Evolutionary conservation across 2,329 filamentous ascomycete species (phyloP).

Genomic region (Madurella mycetomatis): DNA sequence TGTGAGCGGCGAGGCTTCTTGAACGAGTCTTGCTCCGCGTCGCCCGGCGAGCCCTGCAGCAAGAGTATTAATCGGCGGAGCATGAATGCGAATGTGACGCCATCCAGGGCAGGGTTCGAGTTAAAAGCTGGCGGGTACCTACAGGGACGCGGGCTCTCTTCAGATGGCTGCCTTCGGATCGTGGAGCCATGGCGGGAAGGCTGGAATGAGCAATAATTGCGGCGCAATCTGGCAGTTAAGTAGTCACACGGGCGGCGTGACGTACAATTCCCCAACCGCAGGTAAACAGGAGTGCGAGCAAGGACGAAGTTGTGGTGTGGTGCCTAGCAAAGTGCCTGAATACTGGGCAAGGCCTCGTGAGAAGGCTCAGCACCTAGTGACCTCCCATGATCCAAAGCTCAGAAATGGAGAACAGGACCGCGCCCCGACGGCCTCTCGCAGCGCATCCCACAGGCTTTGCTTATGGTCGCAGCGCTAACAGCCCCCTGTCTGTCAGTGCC

Average conservation of each 20-base stretch:
- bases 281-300: not conserved
- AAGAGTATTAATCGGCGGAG: conserved; percentile 28
- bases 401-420: not conserved
- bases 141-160: conserved; percentile 66
- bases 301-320: conserved; percentile 6
- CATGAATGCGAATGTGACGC: conserved; percentile 23
- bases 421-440: conserved; percentile 3
- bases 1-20: conserved; percentile 84
- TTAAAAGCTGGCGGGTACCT: conserved; percentile 17
- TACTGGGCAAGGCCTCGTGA: conserved; percentile 11
- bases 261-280: not conserved
- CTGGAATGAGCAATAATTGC: conserved; percentile 7
- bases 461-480: not conserved
- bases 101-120: conserved; percentile 18
- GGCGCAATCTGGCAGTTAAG: not conserved
- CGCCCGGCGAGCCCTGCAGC: conserved; percentile 60
- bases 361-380: conserved; percentile 1
- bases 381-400: conserved; percentile 4
- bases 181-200: conserved; percentile 34
- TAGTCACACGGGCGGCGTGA: conserved; percentile 4
- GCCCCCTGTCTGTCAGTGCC: not conserved
- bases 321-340: conserved; percentile 11
- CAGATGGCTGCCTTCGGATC: conserved; percentile 73
- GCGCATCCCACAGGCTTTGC: no score
- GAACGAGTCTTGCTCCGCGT: conserved; percentile 54